Evolutionary conservation across 164 flowering plant genomes (phyloP).

Genomic region (Aristolochia contorta): DNA sequence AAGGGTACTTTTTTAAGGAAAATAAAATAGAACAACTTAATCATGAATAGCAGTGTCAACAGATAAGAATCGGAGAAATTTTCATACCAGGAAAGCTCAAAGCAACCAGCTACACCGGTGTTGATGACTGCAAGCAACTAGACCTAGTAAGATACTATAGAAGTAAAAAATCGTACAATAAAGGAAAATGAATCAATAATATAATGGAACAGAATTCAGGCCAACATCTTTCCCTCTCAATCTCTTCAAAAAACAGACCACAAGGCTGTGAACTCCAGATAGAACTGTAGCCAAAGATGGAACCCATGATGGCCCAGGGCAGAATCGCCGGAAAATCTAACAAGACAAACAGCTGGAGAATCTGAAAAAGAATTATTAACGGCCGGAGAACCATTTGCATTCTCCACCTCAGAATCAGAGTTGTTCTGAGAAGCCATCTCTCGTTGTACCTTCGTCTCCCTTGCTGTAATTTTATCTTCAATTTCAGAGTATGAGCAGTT

Average conservation of each 20-base stretch:
- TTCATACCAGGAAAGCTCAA: constrained; percentile 78
- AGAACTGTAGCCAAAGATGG: constrained; percentile 76
- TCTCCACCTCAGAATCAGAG: constrained; percentile 22
- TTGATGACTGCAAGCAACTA: constrained; percentile 45
- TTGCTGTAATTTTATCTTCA: too few relatives aligned
- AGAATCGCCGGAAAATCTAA: constrained; percentile 62
- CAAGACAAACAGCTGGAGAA: constrained; percentile 52
- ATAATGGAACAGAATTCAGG: constrained; percentile 10
- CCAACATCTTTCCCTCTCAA: constrained; percentile 96
- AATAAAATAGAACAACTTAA: too few relatives aligned
- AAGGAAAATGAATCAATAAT: not conserved
- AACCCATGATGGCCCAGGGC: constrained; percentile 80
- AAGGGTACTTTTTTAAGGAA: too few relatives aligned
- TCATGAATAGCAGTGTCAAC: too few relatives aligned
- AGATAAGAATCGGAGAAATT: too few relatives aligned
- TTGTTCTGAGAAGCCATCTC: constrained; percentile 40
- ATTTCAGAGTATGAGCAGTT: too few relatives aligned
- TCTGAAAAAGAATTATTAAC: not conserved
- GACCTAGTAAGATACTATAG: constrained; percentile 4
- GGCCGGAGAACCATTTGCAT: constrained; percentile 9
- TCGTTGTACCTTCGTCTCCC: not conserved
- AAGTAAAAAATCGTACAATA: not conserved
- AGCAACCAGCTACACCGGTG: constrained; percentile 96
- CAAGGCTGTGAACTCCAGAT: constrained; percentile 91
- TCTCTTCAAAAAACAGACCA: constrained; percentile 75